Evolutionary conservation across 2,329 filamentous ascomycete genomes (phyloP).

Genomic region (Trichophyton verrucosum): DNA sequence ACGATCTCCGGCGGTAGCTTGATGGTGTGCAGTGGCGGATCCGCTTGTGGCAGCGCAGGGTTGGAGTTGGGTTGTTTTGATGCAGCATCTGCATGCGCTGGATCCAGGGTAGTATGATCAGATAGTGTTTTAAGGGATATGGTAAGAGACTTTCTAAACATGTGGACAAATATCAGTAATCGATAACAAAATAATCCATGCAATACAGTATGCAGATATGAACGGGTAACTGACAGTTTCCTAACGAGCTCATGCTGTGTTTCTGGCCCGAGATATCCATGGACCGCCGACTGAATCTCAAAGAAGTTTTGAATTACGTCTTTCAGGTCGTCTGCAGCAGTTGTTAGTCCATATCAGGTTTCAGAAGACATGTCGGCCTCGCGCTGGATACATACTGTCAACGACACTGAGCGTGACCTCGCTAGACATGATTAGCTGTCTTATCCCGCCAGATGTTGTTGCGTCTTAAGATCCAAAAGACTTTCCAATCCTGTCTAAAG

Average conservation of each 20-base stretch:
- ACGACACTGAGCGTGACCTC: neutral
- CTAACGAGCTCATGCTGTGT: conserved; percentile 46
- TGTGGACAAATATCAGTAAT: neutral
- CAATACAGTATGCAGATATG: neutral
- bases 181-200: neutral
- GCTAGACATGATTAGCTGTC: neutral
- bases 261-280: conserved; percentile 46
- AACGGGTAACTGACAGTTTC: conserved; percentile 38
- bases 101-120: conserved; percentile 24
- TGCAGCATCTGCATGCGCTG: conserved; percentile 13
- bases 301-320: conserved; percentile 51
- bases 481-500: neutral
- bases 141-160: conserved; percentile 30
- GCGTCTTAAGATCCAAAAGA: neutral
- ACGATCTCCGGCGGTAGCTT: conserved; percentile 50
- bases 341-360: neutral
- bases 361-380: neutral
- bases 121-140: conserved; percentile 43
- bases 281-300: conserved; percentile 45
- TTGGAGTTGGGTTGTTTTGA: conserved; percentile 5
- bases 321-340: conserved; percentile 42
- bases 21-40: conserved; percentile 39
- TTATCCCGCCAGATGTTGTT: neutral
- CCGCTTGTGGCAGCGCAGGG: conserved; percentile 13
- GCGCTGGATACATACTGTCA: neutral